These are phyloP conservation scores for Medicago truncatula DNA, from an alignment of 306 rosid species.

Conservation along the genomic window DNA sequence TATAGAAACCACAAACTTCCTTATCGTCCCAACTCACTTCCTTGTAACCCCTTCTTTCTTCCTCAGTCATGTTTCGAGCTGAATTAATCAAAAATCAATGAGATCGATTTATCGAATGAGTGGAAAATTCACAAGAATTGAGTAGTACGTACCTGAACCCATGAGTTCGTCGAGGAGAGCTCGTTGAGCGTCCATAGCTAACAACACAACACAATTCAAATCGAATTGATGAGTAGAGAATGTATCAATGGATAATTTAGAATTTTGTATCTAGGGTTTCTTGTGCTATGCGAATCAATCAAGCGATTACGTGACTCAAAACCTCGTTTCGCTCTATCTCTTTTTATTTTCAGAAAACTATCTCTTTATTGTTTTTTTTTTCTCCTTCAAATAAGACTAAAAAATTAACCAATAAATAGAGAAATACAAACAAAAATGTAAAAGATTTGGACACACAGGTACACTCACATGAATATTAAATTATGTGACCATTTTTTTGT, in stretches of 20 bases:
- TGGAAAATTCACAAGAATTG: neutral
- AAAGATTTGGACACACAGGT: too few species aligned
- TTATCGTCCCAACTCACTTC: constrained; percentile 91
- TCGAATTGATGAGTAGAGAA: neutral
- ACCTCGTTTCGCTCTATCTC: too few species aligned
- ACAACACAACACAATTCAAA: neutral
- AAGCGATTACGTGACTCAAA: too few species aligned
- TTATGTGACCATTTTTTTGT: too few species aligned
- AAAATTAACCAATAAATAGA: too few species aligned
- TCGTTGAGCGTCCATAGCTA: constrained; percentile 95
- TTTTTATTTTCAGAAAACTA: too few species aligned
- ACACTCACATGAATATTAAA: too few species aligned
- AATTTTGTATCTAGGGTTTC: constrained; percentile 3
- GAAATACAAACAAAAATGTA: too few species aligned
- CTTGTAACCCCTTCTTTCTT: constrained; percentile 83
- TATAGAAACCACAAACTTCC: constrained; percentile 90
- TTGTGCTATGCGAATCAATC: neutral
- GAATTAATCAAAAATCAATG: constrained; percentile 1
- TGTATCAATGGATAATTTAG: neutral
- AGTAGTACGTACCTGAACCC: constrained; percentile 71
- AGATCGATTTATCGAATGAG: neutral
- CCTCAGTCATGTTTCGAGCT: constrained; percentile 98
- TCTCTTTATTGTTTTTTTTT: too few species aligned
- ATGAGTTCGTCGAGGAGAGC: constrained; percentile 98
- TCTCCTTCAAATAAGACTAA: too few species aligned